Base-by-base conservation (phyloP, 495 filamentous ascomycete genomes). In the Hypoxylon lenormandii region DNA sequence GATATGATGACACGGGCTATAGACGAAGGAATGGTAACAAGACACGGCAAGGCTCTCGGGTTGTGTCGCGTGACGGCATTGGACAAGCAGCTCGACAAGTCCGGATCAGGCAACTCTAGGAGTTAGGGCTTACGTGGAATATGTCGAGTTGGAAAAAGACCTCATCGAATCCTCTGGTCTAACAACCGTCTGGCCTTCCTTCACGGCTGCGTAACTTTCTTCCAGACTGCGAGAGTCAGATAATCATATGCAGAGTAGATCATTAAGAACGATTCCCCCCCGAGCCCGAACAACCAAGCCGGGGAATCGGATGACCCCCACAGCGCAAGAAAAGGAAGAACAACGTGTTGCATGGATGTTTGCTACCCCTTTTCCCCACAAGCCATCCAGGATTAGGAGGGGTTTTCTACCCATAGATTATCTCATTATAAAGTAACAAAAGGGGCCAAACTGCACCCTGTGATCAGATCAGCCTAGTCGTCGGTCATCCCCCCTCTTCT, bases 41-140 rank as follows among this genome's bases (percentile, higher is more conserved):
- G 59, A 7, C 37, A 66, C 51, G 36, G 56, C 49, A 40, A 43
- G 56, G 50, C 26, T 51, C 26, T 57, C 50, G 55, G 67, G 49
- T 45, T 49, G 33, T 26, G 55, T 65, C 60, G 60, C 46, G 67
- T 65, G 55, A 51, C 26, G 67, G 23, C 23, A 60, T 64, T 64
- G 66, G 66, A 50, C 42, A 57, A 13, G 48, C 45, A 16, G 21
- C 13, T 40, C 11, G 67, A 65, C 18, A 16, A 53, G 28, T 53
- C 57, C 53, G 42, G 19, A 63, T 66, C 16, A 18, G 58, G 68
- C 12, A 71, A 63, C 53, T 38, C 15, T 21, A 50, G 40, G 62
- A 63, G 52, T 54, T 71, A 71, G 61, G 68, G 68, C 68, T 71
- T 71, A 71, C 46, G 45, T 43, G 47, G 16, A 18, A 42, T 15